Evolutionary conservation across 805 yeast species (phyloP), one percentile per base, ranked within the genome.

Genomic region (Kluyveromyces starmeri): DNA sequence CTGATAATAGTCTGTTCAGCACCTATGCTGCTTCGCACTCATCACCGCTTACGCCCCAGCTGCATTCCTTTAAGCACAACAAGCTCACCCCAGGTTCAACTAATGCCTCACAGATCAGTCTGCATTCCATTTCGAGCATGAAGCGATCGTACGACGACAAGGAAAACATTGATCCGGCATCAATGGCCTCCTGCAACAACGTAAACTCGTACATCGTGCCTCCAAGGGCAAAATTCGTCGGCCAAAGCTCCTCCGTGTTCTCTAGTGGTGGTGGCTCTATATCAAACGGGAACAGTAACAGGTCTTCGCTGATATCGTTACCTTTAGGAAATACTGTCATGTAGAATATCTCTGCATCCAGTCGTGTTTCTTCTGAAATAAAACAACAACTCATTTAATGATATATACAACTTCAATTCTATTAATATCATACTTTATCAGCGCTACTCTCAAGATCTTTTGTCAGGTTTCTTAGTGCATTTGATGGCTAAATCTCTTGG

Each of bases 1-100:
- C 60, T 6, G 60, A 55, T 23, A 53, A 50, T 28, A 50, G 56
- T 28, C 45, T 55, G 14, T 55, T 55, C 37, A 53, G 59, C 36
- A 38, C 44, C 6, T 35, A 20, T 20, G 35, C 25, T 18, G 22
- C 39, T 7, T 52, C 48, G 23, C 26, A 23, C n/a, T 48, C 54
- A 17, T 55, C 61, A 4, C 61, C 61, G 12, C 47, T 55, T 9
- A 54, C 61, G 2, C 59, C 59, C 19, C 50, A 51, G 13, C 46
- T 54, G 47, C 52, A 51, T 38, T 45, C 52, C 19, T 53, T 53
- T 28, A 45, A 49, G 14, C 53, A 51, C 25, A 36, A 31, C 25
- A 39, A 39, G 23, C 36, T 43, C 26, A 47, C 44, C 19, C 47
- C 50, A 21, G 47, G 45, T 15, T 50, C 54, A 25, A 47, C 51